Percentiles rank a stretch among this genome's conserved stretches.
Evolutionary conservation across 2,329 filamentous ascomycete species (phyloP).

Genomic region (Colletotrichum abscissum): DNA sequence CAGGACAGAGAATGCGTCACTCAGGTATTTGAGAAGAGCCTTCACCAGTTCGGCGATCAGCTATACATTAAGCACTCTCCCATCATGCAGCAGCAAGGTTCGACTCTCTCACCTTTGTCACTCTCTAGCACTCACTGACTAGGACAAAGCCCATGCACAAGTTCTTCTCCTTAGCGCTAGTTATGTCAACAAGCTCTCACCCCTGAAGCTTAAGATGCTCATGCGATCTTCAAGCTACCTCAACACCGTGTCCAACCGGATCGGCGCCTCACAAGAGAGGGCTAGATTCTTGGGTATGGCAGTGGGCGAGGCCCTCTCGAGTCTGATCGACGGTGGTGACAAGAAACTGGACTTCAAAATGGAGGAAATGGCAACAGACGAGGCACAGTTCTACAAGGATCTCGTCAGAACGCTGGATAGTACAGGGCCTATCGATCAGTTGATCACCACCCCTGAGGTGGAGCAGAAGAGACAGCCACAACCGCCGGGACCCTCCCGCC

Average conservation of each 20-base stretch:
- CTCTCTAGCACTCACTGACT: constrained; percentile 37
- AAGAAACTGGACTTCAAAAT: constrained; percentile 85
- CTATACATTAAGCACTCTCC: constrained; percentile 89
- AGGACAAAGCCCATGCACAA: constrained; percentile 77
- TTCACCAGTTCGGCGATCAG: constrained; percentile 84
- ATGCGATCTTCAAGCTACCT: constrained; percentile 80
- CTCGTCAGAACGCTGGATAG: constrained; percentile 73
- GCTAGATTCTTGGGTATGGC: constrained; percentile 89
- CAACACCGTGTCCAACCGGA: constrained; percentile 83
- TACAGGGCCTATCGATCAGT: constrained; percentile 66
- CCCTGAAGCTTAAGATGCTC: constrained; percentile 74
- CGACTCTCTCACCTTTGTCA: constrained; percentile 31
- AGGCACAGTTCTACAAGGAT: constrained; percentile 80
- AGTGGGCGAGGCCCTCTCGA: constrained; percentile 78
- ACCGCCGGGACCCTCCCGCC: constrained; percentile 28
- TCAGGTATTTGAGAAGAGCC: constrained; percentile 72
- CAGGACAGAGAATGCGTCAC: constrained; percentile 63
- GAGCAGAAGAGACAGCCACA: constrained; percentile 33
- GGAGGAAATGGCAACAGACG: constrained; percentile 78
- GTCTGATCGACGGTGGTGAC: constrained; percentile 73
- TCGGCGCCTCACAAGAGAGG: constrained; percentile 79
- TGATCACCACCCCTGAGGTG: constrained; percentile 49
- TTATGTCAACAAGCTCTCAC: constrained; percentile 75
- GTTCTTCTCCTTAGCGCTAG: constrained; percentile 81
- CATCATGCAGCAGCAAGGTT: constrained; percentile 89